Evolutionary conservation across 2,329 filamentous ascomycete species (phyloP).

Genomic region (Ceratocystis variospora): DNA sequence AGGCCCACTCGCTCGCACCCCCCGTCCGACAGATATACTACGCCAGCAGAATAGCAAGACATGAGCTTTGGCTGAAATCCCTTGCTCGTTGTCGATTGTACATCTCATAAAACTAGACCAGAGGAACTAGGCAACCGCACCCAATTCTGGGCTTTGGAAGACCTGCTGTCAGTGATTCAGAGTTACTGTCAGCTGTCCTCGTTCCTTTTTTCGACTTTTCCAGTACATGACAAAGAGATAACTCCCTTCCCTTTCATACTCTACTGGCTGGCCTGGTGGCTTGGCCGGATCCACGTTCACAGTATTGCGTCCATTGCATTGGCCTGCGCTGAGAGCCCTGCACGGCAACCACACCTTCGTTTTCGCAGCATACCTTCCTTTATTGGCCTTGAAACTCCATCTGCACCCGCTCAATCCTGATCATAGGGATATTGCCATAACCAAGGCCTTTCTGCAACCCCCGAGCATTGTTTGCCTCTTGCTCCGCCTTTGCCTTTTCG

Average conservation of each 20-base stretch:
- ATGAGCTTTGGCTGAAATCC: constrained; percentile 17
- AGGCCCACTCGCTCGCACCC: neutral
- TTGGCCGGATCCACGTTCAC: neutral
- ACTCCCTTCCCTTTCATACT: neutral
- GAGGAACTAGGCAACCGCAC: constrained; percentile 15
- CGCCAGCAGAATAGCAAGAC: neutral
- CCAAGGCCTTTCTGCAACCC: neutral
- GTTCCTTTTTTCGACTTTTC: constrained; percentile 18
- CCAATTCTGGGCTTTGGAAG: constrained; percentile 12
- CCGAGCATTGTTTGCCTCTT: neutral
- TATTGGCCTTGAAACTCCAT: neutral
- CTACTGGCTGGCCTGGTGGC: neutral
- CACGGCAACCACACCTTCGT: neutral
- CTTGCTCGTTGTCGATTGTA: constrained; percentile 12
- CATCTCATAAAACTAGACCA: constrained; percentile 15
- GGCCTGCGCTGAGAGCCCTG: neutral
- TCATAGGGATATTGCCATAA: neutral
- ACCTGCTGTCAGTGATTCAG: constrained; percentile 20
- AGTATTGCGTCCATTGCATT: neutral
- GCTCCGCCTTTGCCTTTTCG: neutral
- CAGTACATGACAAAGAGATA: constrained; percentile 12
- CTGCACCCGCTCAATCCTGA: neutral
- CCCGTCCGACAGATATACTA: neutral
- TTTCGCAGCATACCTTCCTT: neutral
- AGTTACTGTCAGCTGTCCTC: constrained; percentile 18